Conservation (phyloP, 2,329 filamentous ascomycete species). For the Penicillium psychrosexuale region DNA sequence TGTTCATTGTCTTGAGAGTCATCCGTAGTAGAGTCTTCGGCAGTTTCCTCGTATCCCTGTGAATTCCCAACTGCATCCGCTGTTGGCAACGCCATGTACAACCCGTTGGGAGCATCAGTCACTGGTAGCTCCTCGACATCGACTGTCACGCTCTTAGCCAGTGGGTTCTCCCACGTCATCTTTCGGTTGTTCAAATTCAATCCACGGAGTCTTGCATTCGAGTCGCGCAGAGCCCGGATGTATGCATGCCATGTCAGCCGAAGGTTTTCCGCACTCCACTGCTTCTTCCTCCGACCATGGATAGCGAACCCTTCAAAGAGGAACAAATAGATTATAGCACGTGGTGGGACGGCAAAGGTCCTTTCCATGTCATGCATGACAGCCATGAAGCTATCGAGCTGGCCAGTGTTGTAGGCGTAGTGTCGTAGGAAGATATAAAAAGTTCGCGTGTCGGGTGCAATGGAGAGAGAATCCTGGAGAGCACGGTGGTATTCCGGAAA, state of each 20-base stretch:
- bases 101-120: constrained; percentile 10
- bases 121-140: constrained; percentile 9
- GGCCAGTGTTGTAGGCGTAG: constrained; percentile 65
- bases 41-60: neutral
- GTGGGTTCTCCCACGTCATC: constrained; percentile 33
- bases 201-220: constrained; percentile 28
- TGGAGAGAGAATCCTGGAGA: constrained; percentile 63
- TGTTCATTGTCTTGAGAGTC: neutral
- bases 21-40: neutral
- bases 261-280: constrained; percentile 71
- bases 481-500: constrained; percentile 56
- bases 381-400: constrained; percentile 67
- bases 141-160: constrained; percentile 13
- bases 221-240: constrained; percentile 44
- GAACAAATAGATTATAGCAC: constrained; percentile 73
- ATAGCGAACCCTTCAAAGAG: constrained; percentile 77
- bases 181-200: constrained; percentile 12
- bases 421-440: constrained; percentile 77
- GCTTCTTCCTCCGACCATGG: constrained; percentile 65
- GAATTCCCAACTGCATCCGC: neutral
- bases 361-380: constrained; percentile 77
- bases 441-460: constrained; percentile 73
- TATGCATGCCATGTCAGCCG: constrained; percentile 66
- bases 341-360: constrained; percentile 62
- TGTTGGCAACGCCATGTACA: constrained; percentile 29